A percentile compares a stretch with the other conserved stretches of the same genome.
Evolutionary conservation across 2,329 filamentous ascomycete genomes (phyloP).

Genomic region (Trichoderma afroharzianum): DNA sequence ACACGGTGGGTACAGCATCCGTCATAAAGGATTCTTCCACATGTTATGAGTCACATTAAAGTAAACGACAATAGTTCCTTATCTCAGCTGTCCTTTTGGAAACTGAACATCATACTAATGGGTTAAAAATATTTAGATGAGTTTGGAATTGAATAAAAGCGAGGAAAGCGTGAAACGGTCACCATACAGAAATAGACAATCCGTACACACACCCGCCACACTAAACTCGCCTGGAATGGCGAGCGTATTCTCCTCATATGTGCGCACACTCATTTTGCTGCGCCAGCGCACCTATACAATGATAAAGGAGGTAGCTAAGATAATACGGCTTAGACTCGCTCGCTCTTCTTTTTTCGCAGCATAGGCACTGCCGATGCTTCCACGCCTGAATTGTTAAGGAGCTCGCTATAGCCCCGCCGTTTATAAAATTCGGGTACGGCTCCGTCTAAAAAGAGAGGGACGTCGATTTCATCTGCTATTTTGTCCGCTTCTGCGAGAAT

Average conservation of each 20-base stretch:
- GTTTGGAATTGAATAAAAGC: not conserved
- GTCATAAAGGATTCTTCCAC: not conserved
- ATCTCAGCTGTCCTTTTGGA: not conserved
- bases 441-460: not conserved
- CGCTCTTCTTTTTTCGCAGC: not conserved
- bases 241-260: not conserved
- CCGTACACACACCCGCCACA: not conserved
- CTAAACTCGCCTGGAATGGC: not conserved
- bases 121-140: not conserved
- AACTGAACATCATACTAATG: not conserved
- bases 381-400: not conserved
- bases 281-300: not conserved
- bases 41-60: not conserved
- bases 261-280: not conserved
- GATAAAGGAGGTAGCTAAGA: not conserved
- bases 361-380: not conserved
- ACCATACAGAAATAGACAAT: not conserved
- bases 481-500: not conserved
- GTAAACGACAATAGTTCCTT: not conserved
- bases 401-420: not conserved
- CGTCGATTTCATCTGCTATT: not conserved
- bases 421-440: not conserved
- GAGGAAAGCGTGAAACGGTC: no score
- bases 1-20: not conserved
- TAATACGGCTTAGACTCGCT: not conserved